A percentile compares a stretch with the other conserved stretches of the same genome.
Conservation (phyloP, 1,284 basidiomycete genomes). For the Heterobasidion occidentale region DNA sequence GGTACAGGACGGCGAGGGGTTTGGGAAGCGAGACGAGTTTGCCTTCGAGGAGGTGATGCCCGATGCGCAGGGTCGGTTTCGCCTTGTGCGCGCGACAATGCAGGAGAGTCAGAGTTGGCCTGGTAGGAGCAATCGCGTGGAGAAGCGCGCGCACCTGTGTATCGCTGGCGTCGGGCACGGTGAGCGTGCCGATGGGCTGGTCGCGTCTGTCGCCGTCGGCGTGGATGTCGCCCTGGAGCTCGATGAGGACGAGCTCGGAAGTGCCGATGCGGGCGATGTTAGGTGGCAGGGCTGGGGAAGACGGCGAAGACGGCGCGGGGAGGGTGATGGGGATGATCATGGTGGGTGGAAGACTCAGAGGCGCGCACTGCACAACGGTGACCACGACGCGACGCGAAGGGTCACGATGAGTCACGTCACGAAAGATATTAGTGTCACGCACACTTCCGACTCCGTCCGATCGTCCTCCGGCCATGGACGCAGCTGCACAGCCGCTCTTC, state of each 20-base stretch:
- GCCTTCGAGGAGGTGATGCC: conserved; percentile 86
- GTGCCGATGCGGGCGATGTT: conserved; percentile 58
- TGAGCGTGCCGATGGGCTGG: conserved; percentile 56
- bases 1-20: conserved; percentile 66
- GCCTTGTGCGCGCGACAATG: conserved; percentile 33
- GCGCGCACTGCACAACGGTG: too few species aligned
- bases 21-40: conserved; percentile 71
- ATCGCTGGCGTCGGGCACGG: conserved; percentile 33
- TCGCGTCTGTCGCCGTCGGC: conserved; percentile 52
- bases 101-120: neutral
- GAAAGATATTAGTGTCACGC: neutral
- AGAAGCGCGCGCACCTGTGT: conserved; percentile 9
- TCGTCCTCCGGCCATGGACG: neutral
- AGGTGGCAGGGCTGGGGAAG: conserved; percentile 38
- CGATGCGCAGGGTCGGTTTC: conserved; percentile 75
- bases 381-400: too few species aligned
- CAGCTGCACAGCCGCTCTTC: neutral
- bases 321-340: conserved; percentile 11
- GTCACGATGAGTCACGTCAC: too few species aligned
- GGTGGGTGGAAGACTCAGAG: neutral
- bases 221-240: conserved; percentile 68
- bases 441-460: neutral
- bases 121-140: neutral
- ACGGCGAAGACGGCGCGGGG: conserved; percentile 17
- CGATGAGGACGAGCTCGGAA: conserved; percentile 64